Percentiles rank a stretch among this genome's conserved stretches.
Conservation (phyloP, 2,329 filamentous ascomycete species). For the Colletotrichum tanaceti region DNA sequence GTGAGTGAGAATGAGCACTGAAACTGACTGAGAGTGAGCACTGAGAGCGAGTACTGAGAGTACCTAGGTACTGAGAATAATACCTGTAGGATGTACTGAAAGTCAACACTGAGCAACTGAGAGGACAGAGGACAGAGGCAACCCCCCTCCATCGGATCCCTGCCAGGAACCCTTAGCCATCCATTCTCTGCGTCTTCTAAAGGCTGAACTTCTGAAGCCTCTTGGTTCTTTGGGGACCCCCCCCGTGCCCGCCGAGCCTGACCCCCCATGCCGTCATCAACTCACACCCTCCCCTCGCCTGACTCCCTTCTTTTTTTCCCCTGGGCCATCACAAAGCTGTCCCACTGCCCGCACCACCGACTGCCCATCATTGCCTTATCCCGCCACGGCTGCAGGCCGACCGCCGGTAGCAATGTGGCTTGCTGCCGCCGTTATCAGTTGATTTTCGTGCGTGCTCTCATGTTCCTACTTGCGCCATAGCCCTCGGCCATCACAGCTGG, state of each 20-base stretch:
- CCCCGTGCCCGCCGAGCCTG: slow-evolving; percentile 12
- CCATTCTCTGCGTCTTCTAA: slow-evolving; percentile 9
- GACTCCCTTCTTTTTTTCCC: background rate
- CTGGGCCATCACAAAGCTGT: slow-evolving; percentile 13
- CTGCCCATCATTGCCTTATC: slow-evolving; percentile 36
- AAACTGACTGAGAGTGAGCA: slow-evolving; percentile 2
- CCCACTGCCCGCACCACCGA: slow-evolving; percentile 21
- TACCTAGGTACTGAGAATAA: background rate
- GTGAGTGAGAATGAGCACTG: background rate
- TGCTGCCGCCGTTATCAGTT: slow-evolving; percentile 9
- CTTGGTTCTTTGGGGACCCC: background rate
- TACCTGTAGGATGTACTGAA: background rate
- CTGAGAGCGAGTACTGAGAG: background rate
- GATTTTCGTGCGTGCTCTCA: background rate
- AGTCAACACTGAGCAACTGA: no score
- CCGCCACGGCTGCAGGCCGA: background rate
- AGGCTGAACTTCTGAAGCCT: no score
- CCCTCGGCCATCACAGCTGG: background rate
- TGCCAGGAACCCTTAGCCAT: slow-evolving; percentile 17
- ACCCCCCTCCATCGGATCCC: slow-evolving; percentile 6
- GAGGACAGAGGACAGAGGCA: background rate
- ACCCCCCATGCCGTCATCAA: slow-evolving; percentile 35
- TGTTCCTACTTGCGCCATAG: background rate
- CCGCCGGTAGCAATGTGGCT: slow-evolving; percentile 13
- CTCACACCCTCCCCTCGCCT: background rate